Evolutionary conservation across 164 flowering plant species (phyloP).

Genomic region (Amborella trichopoda): DNA sequence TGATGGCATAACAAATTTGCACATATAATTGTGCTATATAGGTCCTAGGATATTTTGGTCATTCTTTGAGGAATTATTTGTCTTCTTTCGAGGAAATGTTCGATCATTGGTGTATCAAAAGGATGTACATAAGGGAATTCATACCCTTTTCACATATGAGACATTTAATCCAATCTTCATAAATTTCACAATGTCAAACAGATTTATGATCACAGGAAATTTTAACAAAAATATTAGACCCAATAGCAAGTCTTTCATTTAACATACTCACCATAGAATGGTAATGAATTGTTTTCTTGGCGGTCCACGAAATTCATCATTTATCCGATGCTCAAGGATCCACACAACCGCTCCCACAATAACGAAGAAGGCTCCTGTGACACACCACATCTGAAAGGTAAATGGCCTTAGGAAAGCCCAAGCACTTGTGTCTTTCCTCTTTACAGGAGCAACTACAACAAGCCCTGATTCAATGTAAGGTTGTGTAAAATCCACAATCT

Average conservation of each 20-base stretch:
- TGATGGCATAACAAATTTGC: too few species aligned
- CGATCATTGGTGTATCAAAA: too few species aligned
- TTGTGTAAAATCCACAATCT: slow-evolving; percentile 72
- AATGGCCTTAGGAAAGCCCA: slow-evolving; percentile 81
- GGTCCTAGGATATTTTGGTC: too few species aligned
- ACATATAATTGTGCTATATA: too few species aligned
- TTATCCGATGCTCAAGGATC: slow-evolving; percentile 27
- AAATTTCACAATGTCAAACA: not conserved
- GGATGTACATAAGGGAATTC: too few species aligned
- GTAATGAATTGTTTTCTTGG: slow-evolving; percentile 23
- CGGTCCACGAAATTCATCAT: slow-evolving; percentile 31
- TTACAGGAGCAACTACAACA: slow-evolving; percentile 67
- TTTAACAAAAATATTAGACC: too few species aligned
- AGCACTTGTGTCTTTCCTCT: slow-evolving; percentile 31
- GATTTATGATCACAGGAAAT: not conserved
- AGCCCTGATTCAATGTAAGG: slow-evolving; percentile 76
- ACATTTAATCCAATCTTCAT: too few species aligned
- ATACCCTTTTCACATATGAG: too few species aligned
- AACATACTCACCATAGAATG: slow-evolving; percentile 18
- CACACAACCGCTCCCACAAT: slow-evolving; percentile 27
- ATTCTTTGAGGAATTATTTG: too few species aligned
- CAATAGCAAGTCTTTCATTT: too few species aligned
- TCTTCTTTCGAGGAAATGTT: too few species aligned
- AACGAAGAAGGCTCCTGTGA: slow-evolving; percentile 52
- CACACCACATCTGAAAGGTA: slow-evolving; percentile 51